These are phyloP conservation scores for Crithidia sp. DNA, from an alignment of 208 protist genomes.

Conservation along the genomic window DNA sequence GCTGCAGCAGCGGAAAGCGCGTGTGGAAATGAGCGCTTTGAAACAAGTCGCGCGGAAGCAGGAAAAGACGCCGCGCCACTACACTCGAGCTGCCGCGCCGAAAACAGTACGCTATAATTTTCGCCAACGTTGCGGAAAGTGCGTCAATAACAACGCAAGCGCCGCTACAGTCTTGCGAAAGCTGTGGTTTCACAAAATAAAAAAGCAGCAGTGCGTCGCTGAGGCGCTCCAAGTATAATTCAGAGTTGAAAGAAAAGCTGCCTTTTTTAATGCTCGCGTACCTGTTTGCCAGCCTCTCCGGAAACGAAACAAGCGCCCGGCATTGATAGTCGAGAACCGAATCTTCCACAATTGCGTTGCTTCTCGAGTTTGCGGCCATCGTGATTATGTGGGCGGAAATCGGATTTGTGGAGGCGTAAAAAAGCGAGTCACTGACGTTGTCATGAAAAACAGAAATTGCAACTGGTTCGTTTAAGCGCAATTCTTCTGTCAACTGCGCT, in stretches of 20 bases:
- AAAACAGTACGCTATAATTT: constrained; percentile 4
- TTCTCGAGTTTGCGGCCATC: constrained; percentile 5
- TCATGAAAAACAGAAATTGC: neutral
- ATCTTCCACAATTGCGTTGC: neutral
- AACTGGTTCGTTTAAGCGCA: constrained; percentile 18
- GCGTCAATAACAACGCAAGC: neutral
- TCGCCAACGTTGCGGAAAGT: neutral
- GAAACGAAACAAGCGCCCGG: constrained; percentile 33
- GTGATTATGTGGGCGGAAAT: constrained; percentile 12
- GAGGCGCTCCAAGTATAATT: constrained; percentile 31
- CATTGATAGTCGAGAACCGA: constrained; percentile 22
- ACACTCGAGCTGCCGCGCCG: constrained; percentile 18
- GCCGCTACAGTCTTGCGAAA: neutral
- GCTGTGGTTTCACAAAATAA: constrained; percentile 23
- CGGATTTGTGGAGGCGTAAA: constrained; percentile 20
- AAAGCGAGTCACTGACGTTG: neutral
- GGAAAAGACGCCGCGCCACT: constrained; percentile 8
- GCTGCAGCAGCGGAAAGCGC: constrained; percentile 7
- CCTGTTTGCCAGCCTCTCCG: constrained; percentile 32
- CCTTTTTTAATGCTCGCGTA: neutral
- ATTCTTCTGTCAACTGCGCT: constrained; percentile 4
- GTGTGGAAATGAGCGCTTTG: constrained; percentile 10
- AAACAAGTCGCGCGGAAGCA: constrained; percentile 21
- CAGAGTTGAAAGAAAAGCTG: constrained; percentile 20
- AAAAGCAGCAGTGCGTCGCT: constrained; percentile 31